Percentiles rank a stretch among this genome's conserved stretches.
Conservation (phyloP, 805 yeast species). For the Jamesozyma spencerorum region DNA sequence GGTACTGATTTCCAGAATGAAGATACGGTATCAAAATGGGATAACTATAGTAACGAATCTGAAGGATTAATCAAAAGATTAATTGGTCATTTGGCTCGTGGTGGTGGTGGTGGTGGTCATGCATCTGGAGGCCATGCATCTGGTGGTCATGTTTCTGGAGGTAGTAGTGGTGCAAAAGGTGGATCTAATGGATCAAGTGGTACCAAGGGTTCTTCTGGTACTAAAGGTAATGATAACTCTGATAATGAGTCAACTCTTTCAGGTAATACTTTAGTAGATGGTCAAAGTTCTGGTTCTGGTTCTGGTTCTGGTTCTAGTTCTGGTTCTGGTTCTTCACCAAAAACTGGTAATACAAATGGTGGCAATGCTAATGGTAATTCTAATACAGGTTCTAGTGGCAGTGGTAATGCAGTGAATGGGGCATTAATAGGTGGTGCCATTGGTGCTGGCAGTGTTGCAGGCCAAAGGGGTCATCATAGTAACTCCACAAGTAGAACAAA, state of each 20-base stretch:
- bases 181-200: neutral
- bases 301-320: slow-evolving; percentile 1
- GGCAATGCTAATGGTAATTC: neutral
- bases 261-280: slow-evolving; percentile 1
- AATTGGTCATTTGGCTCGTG: neutral
- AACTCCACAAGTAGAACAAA: neutral
- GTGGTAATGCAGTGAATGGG: slow-evolving; percentile 1
- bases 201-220: slow-evolving; percentile 1
- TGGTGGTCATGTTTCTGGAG: neutral
- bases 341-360: neutral
- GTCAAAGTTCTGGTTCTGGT: neutral
- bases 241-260: slow-evolving; percentile 1
- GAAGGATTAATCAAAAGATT: neutral
- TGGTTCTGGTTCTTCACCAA: neutral
- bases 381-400: neutral
- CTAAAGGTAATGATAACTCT: slow-evolving; percentile 1
- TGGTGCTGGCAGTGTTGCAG: slow-evolving; percentile 20
- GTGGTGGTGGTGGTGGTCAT: slow-evolving; percentile 1
- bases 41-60: neutral
- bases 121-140: neutral
- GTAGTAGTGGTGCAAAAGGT: neutral
- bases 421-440: slow-evolving; percentile 5
- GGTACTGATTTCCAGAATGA: no score
- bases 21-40: no score
- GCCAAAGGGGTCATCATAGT: neutral